Conservation (phyloP, 495 filamentous ascomycete species). For the Entonaema liquescens region DNA sequence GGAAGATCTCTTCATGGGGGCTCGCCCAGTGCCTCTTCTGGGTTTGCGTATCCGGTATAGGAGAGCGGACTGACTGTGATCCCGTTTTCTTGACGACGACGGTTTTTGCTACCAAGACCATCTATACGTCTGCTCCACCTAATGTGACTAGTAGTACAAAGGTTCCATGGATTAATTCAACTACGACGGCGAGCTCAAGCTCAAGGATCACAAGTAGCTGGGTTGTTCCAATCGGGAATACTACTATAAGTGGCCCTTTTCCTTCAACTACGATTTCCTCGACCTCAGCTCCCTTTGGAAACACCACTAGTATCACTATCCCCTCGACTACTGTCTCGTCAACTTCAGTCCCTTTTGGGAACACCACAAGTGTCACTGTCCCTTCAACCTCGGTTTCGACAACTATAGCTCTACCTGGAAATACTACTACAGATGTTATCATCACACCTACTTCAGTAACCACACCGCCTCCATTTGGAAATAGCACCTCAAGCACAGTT, state of each 20-base stretch:
- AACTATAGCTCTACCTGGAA: not conserved
- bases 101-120: slow-evolving; percentile 37
- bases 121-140: slow-evolving; percentile 30
- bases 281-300: not conserved
- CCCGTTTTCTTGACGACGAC: slow-evolving; percentile 36
- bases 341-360: not conserved
- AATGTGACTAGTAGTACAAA: slow-evolving; percentile 29
- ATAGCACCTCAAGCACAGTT: not conserved
- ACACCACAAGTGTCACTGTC: not conserved
- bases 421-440: slow-evolving; percentile 1
- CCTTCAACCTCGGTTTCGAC: not conserved
- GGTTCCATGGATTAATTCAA: slow-evolving; percentile 18
- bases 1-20: slow-evolving; percentile 25
- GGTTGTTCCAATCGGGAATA: slow-evolving; percentile 3
- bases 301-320: not conserved
- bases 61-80: slow-evolving; percentile 21
- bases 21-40: slow-evolving; percentile 34
- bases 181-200: slow-evolving; percentile 5
- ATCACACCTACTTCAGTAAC: not conserved
- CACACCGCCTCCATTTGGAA: slow-evolving; percentile 2
- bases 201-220: slow-evolving; percentile 10
- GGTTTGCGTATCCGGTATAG: slow-evolving; percentile 22
- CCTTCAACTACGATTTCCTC: slow-evolving; percentile 6
- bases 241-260: not conserved
- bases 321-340: not conserved